Base-by-base conservation (phyloP, 2,329 filamentous ascomycete species). In the Colletotrichum somersetense region DNA sequence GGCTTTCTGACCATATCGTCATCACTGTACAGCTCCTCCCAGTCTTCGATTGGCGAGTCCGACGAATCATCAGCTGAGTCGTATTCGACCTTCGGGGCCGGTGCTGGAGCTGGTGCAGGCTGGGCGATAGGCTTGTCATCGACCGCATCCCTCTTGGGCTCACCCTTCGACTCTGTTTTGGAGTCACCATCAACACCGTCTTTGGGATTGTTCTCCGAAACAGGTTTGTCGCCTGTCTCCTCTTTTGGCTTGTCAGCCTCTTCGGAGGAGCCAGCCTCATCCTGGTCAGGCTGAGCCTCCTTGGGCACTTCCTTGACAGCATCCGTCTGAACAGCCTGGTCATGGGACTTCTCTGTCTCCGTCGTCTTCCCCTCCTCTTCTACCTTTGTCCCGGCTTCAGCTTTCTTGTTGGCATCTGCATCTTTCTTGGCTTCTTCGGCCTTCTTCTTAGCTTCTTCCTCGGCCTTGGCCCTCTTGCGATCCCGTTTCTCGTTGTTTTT, bases 31-130 rank as follows among this genome's bases (percentile, higher is more conserved):
- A 89, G 82, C 74, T 86, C 83, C 74, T 91, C 88, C 83, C 86
- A 90, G 72, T 91, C 89, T 46, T 86, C 84, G 2, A 91, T 83
- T 0, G 89, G 89, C 8, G 87, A 89, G 56, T 90, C 89, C 0
- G 88, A 90, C 0, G 88, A 89, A 66, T 90, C 86, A 44, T 85
- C 85, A 7, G 86, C 86, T 0, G 86, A 87, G 1, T 84, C 83
- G 70, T 72, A 58, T 23, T 4, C 46, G 12, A 61, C 50, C 18
- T 46, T 62, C 10, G 40, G 42, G 6, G 61, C 62, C 23, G 63
- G 63, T 16, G 68, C 48, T 4, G 72, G 69, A 12, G 70, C 58
- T 5, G 67, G 71, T 14, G 62, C 35, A 35, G 73, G 76, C 30
- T 75, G 66, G 40, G 57, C 73, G 2, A 68, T 68, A 5, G 73